Evolutionary conservation across 805 yeast species (phyloP), one percentile per base, ranked within the genome.

Genomic region (Groenewaldozyma tartarivorans): DNA sequence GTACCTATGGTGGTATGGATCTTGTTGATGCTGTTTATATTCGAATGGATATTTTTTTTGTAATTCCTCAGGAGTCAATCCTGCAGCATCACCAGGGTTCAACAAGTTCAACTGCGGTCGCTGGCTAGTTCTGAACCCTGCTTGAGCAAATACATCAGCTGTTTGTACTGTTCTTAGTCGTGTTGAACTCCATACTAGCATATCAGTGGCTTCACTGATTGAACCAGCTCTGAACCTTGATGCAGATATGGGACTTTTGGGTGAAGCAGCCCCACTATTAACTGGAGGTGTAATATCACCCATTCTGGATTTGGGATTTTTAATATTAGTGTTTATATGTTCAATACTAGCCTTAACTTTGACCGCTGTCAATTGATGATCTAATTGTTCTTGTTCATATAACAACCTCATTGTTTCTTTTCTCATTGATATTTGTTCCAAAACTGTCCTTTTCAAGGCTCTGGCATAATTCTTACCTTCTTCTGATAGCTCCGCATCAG

Each of bases 151-250:
- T 42, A 71, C 75, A 41, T 71, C 69, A 0, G 90, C 86, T 4
- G 95, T 77, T 50, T 88, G 85, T 16, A 78, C 70, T 0, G 96
- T 86, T 55, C 96, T 74, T 48, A 75, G 70, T 47, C 96, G 74
- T 3, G 90, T 85, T 1, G 97, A 94, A 1, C 96, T 87, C 95
- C 97, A 90, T n/a, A 92, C 88, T 3, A 79, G 77, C 52, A 88
- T 69, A 13, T 5, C 3, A 11, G 15, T 15, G 35, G 26, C 20
- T 19, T 29, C 33, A 3, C 32, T 35, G 4, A 30, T 20, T n/a
- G 13, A 35, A 11, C 35, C 30, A 3, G 36, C 35, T 9, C 36
- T 15, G 13, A 33, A 9, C 7, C 29, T 7, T 7, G 29, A 13
- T 13, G 13, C 7, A 13, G 11, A 9, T 24, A 13, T 7, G 7